These are phyloP conservation scores for Tylopilus intermedius DNA, from an alignment of 768 basidiomycete genomes.

Conservation along the genomic window DNA sequence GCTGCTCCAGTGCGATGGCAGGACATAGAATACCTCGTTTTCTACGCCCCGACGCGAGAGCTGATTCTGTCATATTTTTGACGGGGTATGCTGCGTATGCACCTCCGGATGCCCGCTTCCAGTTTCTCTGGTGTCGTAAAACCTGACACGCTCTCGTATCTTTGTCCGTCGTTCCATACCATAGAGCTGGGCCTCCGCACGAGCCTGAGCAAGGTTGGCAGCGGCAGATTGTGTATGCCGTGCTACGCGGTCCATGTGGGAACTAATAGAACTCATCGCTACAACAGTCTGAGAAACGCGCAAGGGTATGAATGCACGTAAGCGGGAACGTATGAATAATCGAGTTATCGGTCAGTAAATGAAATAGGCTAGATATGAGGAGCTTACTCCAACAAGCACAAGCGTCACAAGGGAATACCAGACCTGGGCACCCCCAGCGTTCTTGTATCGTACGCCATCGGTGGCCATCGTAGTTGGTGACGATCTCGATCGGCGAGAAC, in stretches of 20 bases:
- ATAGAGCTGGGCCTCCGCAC: constrained; percentile 49
- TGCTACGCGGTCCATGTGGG: constrained; percentile 33
- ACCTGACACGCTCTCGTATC: constrained; percentile 44
- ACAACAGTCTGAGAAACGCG: constrained; percentile 5
- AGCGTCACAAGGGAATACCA: constrained; percentile 12
- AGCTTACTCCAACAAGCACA: constrained; percentile 15
- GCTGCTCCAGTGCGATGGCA: not conserved
- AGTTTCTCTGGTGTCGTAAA: constrained; percentile 14
- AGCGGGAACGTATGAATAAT: not conserved
- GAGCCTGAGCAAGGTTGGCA: constrained; percentile 54
- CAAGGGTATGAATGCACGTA: not conserved
- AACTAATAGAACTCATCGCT: constrained; percentile 10
- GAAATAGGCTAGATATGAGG: not conserved
- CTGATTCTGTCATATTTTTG: not conserved
- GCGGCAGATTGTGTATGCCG: constrained; percentile 47
- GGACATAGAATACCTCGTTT: not conserved
- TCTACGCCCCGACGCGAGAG: not conserved
- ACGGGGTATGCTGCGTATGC: not conserved
- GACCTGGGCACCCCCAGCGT: constrained; percentile 2
- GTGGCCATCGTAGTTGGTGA: constrained; percentile 24
- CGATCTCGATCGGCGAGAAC: constrained; percentile 29
- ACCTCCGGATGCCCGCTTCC: not conserved
- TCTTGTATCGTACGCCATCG: not conserved
- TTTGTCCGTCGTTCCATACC: constrained; percentile 51
- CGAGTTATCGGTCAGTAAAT: not conserved